These are phyloP conservation scores for Ogataea trehalophila DNA, from an alignment of 805 yeast genomes.

Conservation along the genomic window DNA sequence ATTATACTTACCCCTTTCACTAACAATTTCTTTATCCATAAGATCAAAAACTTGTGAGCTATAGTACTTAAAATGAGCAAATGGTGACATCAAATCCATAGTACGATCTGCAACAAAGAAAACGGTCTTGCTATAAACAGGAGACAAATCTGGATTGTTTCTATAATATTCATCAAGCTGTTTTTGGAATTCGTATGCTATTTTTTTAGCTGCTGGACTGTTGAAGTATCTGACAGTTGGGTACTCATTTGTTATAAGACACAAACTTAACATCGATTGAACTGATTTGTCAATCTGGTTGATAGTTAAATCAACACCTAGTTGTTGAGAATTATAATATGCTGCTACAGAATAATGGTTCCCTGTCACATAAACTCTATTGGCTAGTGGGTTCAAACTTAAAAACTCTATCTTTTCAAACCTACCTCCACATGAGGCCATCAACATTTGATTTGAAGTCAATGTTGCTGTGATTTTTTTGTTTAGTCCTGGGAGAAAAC, in stretches of 20 bases:
- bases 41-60: constrained; percentile 90
- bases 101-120: constrained; percentile 79
- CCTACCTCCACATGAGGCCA: constrained; percentile 18
- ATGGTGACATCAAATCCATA: constrained; percentile 75
- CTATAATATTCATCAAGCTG: constrained; percentile 75
- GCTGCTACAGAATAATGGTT: constrained; percentile 58
- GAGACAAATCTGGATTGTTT: constrained; percentile 59
- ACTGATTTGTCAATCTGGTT: constrained; percentile 58
- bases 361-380: constrained; percentile 67
- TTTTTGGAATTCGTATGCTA: constrained; percentile 68
- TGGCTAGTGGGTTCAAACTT: constrained; percentile 61
- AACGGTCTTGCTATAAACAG: constrained; percentile 44
- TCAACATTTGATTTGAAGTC: constrained; percentile 11
- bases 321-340: constrained; percentile 64
- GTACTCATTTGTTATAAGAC: constrained; percentile 79
- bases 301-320: constrained; percentile 57
- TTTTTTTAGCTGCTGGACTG: constrained; percentile 43
- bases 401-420: constrained; percentile 34
- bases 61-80: constrained; percentile 85
- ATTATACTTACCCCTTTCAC: constrained; percentile 22
- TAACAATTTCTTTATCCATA: constrained; percentile 22
- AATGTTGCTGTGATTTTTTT: constrained; percentile 7
- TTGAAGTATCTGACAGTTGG: constrained; percentile 78
- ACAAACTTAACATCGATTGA: constrained; percentile 59
- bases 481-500: constrained; percentile 61